Conservation (phyloP, 1,284 basidiomycete genomes). For the Heimioporus punctisporus region DNA sequence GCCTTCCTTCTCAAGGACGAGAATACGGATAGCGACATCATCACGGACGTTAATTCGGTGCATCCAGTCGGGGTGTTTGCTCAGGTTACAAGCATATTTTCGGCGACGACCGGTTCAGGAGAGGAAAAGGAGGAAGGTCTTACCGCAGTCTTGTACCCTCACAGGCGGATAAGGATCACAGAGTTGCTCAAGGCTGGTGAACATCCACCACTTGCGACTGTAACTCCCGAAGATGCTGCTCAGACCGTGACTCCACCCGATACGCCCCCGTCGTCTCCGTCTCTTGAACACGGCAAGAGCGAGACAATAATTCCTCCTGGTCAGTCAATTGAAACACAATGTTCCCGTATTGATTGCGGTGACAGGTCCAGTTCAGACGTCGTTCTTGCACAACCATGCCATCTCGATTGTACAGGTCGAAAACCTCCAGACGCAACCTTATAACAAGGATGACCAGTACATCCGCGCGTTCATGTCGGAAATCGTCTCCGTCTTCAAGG, state of each 20-base stretch:
- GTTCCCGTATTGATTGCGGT: neutral
- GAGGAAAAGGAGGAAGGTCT: slow-evolving; percentile 83
- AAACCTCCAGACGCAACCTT: slow-evolving; percentile 82
- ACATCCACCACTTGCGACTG: slow-evolving; percentile 48
- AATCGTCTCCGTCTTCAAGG: slow-evolving; percentile 98
- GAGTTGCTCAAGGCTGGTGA: slow-evolving; percentile 78
- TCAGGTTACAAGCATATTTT: slow-evolving; percentile 96
- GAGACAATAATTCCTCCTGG: slow-evolving; percentile 18
- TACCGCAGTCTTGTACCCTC: slow-evolving; percentile 96
- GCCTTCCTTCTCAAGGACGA: slow-evolving; percentile 98
- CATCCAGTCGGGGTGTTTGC: slow-evolving; percentile 97
- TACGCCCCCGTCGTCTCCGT: slow-evolving; percentile 46
- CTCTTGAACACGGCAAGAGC: slow-evolving; percentile 23
- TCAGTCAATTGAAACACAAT: too few relatives aligned
- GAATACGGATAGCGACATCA: slow-evolving; percentile 92
- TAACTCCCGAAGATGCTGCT: slow-evolving; percentile 43
- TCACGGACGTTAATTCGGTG: slow-evolving; percentile 87
- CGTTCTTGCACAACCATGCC: slow-evolving; percentile 89
- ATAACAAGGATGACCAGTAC: slow-evolving; percentile 94
- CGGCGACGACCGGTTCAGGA: slow-evolving; percentile 62
- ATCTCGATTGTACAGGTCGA: slow-evolving; percentile 93
- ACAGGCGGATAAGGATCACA: slow-evolving; percentile 91
- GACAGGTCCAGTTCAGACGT: slow-evolving; percentile 74
- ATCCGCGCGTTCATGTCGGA: slow-evolving; percentile 97
- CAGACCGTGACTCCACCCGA: slow-evolving; percentile 53